These are phyloP conservation scores for Trichoderma erinaceum DNA, from an alignment of 495 filamentous ascomycete genomes.

Conservation along the genomic window DNA sequence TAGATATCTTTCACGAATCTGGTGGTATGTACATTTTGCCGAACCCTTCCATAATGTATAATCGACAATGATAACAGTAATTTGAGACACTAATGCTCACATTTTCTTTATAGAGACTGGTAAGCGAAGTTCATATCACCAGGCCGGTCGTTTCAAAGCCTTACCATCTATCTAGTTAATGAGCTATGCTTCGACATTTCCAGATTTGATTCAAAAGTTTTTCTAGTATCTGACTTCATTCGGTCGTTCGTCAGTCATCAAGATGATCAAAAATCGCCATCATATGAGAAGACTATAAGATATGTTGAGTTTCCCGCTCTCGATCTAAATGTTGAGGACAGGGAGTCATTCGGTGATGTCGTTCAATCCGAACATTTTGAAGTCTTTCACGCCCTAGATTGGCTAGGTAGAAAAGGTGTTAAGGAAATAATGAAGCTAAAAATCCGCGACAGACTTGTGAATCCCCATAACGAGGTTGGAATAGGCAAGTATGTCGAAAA, in stretches of 20 bases:
- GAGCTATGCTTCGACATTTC: constrained; percentile 7
- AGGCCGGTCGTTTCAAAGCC: no score
- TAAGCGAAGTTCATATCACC: neutral
- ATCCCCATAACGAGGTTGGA: neutral
- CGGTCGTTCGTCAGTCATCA: neutral
- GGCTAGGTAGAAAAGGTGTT: neutral
- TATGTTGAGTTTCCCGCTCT: constrained; percentile 5
- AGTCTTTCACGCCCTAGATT: neutral
- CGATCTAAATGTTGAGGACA: neutral
- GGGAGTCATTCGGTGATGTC: neutral
- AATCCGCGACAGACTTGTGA: neutral
- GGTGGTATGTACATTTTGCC: neutral
- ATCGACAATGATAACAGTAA: neutral
- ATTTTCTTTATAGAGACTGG: neutral
- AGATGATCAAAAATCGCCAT: neutral
- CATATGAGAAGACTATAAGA: neutral
- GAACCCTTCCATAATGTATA: no score
- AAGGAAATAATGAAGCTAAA: neutral
- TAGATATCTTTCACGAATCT: neutral
- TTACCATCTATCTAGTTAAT: neutral
- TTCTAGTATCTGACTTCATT: neutral
- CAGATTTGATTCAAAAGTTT: neutral
- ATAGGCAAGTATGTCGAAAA: neutral
- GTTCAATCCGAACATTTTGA: neutral
- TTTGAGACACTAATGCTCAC: neutral